Base-by-base conservation (phyloP, 2,329 filamentous ascomycete species). In the Neospermospora avenae region DNA sequence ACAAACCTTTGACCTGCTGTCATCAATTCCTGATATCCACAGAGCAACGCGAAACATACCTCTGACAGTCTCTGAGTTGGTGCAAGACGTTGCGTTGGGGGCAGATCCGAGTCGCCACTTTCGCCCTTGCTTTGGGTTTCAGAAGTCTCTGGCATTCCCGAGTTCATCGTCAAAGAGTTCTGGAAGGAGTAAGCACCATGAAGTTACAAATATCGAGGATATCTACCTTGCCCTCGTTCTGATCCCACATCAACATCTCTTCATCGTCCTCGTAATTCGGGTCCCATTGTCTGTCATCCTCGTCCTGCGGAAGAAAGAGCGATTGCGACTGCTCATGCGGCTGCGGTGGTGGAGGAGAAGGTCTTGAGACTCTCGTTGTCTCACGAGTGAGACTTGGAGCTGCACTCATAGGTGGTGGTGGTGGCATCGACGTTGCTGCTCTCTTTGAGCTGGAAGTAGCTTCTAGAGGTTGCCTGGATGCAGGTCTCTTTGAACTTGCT, bases 61-160 rank as follows among this genome's bases (percentile, higher is more conserved):
- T 93, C 84, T 20, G 88, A 89, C 31, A 92, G 77, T 57, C 84
- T 82, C 71, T 93, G 90, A 2, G 90, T 93, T 22, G 90, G 89
- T 64, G 88, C 86, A 57, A 93, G 69, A 2, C 80, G 65, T 41
- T 71, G 68, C 16, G 68, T 71, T n/a, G 68, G 59, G 16, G 39
- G 34, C 3, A 58, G 37, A 44, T 56, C 37, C 22, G 46, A 48
- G 51, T 61, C 60, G 14, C 20, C 41, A 46, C 46, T 61, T 11
- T 8, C 45, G 8, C 55, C 58, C n/a, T 64, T 59, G 18, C 56
- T 63, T 39, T 63, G 66, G 7, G 41, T 60, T 39, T 60, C 60
- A 14, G 58, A 59, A 28, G 45, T 61, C 42, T 65, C 60, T 42
- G 34, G 49, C 20, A 24, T 28, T 48, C 44, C 67, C 20, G 68